Evolutionary conservation across 1,284 basidiomycete species (phyloP).

Genomic region (Cryptococcus jaspeensis): DNA sequence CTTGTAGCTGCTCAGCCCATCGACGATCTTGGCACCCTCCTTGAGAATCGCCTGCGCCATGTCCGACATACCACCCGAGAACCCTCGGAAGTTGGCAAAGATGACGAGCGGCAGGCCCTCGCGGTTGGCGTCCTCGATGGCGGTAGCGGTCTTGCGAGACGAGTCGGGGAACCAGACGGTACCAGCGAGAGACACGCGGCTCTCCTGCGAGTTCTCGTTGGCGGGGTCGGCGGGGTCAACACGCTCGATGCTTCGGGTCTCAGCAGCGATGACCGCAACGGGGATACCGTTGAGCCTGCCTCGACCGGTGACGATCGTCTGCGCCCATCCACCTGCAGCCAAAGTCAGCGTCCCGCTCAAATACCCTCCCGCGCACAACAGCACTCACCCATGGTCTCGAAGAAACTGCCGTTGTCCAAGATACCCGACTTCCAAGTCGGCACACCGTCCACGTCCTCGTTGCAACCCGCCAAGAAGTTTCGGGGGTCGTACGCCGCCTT

Average conservation of each 20-base stretch:
- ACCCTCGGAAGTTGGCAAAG: constrained; percentile 99
- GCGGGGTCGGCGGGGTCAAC: constrained; percentile 98
- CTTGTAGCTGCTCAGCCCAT: constrained; percentile 94
- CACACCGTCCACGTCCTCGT: constrained; percentile 68
- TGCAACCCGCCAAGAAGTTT: constrained; percentile 94
- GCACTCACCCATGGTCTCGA: constrained; percentile 49
- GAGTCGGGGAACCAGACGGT: constrained; percentile 99
- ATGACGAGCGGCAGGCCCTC: constrained; percentile 97
- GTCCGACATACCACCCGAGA: constrained; percentile 78
- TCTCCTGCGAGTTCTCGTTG: constrained; percentile 95
- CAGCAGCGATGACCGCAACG: constrained; percentile 93
- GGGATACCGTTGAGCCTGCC: constrained; percentile 96
- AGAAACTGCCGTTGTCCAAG: constrained; percentile 92
- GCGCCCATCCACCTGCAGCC: constrained; percentile 79
- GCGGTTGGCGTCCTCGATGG: constrained; percentile 97
- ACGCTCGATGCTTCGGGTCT: constrained; percentile 88
- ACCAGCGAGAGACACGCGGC: constrained; percentile 97
- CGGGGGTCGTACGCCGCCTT: constrained; percentile 96
- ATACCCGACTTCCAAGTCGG: constrained; percentile 81
- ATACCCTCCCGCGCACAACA: not conserved
- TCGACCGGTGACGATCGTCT: constrained; percentile 91
- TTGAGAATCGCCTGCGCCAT: constrained; percentile 87
- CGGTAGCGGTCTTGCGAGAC: constrained; percentile 99
- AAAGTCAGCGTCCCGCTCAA: constrained; percentile 2
- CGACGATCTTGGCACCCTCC: constrained; percentile 96